Base-by-base conservation (phyloP, 441 rosid species). In the Theobroma grandiflorum region DNA sequence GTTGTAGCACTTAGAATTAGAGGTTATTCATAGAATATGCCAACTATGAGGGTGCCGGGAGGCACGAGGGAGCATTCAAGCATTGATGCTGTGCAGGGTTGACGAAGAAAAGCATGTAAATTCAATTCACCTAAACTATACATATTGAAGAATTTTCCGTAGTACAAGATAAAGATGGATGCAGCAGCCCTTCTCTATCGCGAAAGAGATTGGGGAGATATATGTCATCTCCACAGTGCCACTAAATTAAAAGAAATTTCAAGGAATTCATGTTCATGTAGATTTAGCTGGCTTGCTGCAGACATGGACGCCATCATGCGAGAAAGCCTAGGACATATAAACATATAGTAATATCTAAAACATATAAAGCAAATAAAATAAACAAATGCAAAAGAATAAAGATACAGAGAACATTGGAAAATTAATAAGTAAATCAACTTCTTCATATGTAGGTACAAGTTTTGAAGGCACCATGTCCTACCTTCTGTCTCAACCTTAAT, bases 11-110 rank as follows among this genome's bases (percentile, higher is more conserved):
- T 16, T 50, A 18, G 63, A 42, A 75, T 16, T 42, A 43, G 6
- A 22, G 14, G n/a, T 26, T 26, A 61, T 33, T 9, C 47, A 9
- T 16, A 35, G 79, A 63, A 76, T 49, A 76, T 76, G 61, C 72
- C 47, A 49, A 20, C 7, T 45, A 42, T 47, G 61, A 16, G 45
- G 45, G 26, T 47, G 18, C 31, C 5, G 3, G 7, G 45, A 40
- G 37, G 16, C 66, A 15, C 10, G 20, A 79, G n/a, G 63, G n/a
- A 16, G 59, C 74, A 50, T 16, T 26, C 62, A 26, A 52, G 63
- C 47, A 35, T 50, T 71, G 50, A 50, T 71, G 61, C 62, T 72
- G 4, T 59, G 6, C 31, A 37, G 33, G 31, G 12, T 26, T 22
- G 35, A 57, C 20, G 62, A 57, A 57, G 31, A 57, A 57, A 57